Percentiles rank a stretch among this genome's conserved stretches.
Conservation (phyloP, 2,329 filamentous ascomycete species). For the Colletotrichum chlorophyti region DNA sequence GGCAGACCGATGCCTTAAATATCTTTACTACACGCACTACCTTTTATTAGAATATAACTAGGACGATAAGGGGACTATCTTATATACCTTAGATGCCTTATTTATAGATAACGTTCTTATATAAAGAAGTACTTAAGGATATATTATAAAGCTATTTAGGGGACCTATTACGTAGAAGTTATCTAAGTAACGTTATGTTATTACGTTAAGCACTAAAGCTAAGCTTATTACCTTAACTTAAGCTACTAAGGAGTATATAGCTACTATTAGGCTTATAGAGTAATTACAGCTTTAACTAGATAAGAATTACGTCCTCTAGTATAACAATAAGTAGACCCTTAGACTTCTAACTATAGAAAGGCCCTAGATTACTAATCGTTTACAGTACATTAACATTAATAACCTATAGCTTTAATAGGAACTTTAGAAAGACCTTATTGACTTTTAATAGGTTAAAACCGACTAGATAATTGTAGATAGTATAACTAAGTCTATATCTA, state of each 20-base stretch:
- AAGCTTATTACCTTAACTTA: conserved; percentile 10
- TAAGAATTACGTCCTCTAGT: neutral
- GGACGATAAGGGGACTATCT: neutral
- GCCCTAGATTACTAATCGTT: neutral
- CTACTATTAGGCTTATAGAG: neutral
- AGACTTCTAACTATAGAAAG: neutral
- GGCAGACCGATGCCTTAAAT: no score
- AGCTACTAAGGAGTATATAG: conserved; percentile 3
- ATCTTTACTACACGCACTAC: neutral
- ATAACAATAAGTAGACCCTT: neutral
- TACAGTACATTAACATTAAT: neutral
- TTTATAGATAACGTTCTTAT: conserved; percentile 4
- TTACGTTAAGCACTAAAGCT: conserved; percentile 9
- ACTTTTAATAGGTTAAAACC: neutral
- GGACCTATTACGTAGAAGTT: conserved; percentile 1
- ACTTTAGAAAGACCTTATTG: neutral
- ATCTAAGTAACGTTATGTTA: conserved; percentile 10
- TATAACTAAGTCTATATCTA: neutral
- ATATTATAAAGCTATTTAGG: conserved; percentile 10
- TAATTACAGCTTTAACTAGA: neutral
- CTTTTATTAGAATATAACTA: neutral
- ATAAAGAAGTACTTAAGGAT: conserved; percentile 14
- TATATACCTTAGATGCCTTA: conserved; percentile 7
- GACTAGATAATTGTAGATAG: neutral
- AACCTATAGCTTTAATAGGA: neutral